A percentile compares a stretch with the other conserved stretches of the same genome.
Conservation (phyloP, 257 asterid genomes). For the Ehretia macrophylla region DNA sequence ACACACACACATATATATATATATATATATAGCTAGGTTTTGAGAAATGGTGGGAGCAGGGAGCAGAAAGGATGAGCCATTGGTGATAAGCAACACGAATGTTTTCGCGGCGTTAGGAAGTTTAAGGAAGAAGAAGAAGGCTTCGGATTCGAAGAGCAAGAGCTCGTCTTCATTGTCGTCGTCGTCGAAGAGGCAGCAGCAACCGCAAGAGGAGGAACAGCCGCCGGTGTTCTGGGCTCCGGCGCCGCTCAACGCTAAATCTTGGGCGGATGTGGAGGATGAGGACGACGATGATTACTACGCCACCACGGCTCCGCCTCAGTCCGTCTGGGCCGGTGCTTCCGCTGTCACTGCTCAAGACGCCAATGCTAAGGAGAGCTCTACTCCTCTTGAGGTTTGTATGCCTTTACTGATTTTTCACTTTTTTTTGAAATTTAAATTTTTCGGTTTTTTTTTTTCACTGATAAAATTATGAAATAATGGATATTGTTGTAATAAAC, state of each 20-base stretch:
- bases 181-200: constrained; percentile 15
- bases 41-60: constrained; percentile 80
- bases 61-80: constrained; percentile 67
- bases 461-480: neutral
- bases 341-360: constrained; percentile 24
- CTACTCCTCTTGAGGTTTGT: constrained; percentile 57
- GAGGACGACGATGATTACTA: constrained; percentile 95
- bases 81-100: constrained; percentile 66
- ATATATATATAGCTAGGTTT: neutral
- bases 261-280: constrained; percentile 98
- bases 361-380: constrained; percentile 23
- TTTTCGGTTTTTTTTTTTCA: too few relatives aligned
- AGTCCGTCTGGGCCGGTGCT: constrained; percentile 56
- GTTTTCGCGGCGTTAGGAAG: constrained; percentile 91
- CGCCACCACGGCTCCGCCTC: constrained; percentile 89
- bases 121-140: constrained; percentile 84
- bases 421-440: too few relatives aligned
- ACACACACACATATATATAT: too few relatives aligned
- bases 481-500: too few relatives aligned
- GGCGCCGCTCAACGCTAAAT: constrained; percentile 73
- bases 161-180: constrained; percentile 22
- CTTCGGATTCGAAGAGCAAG: constrained; percentile 41
- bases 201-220: constrained; percentile 31
- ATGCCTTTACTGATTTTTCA: neutral
- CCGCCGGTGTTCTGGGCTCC: constrained; percentile 85